A percentile compares a stretch with the other conserved stretches of the same genome.
These are phyloP conservation scores for Acanthamoeba lenticulata DNA, from an alignment of 208 protist species.

Conservation along the genomic window DNA sequence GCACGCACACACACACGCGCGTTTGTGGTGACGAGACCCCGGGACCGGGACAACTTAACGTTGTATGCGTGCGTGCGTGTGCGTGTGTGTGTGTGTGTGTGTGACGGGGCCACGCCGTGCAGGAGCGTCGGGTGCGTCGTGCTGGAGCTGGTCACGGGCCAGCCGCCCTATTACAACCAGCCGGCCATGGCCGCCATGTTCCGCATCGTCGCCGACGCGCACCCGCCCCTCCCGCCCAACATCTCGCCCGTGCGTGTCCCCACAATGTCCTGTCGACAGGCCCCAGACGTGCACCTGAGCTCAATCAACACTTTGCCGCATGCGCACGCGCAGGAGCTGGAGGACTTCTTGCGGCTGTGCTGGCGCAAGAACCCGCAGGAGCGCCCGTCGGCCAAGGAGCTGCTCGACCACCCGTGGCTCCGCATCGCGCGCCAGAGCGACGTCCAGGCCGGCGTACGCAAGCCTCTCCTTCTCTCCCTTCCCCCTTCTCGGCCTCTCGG, in stretches of 20 bases:
- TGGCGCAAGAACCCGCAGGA: slow-evolving; percentile 88
- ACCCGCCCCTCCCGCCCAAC: slow-evolving; percentile 88
- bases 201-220: slow-evolving; percentile 89
- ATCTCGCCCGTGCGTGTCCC: slow-evolving; percentile 75
- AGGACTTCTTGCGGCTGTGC: slow-evolving; percentile 88
- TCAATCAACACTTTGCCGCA: too few relatives aligned
- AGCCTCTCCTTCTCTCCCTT: too few relatives aligned
- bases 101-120: too few relatives aligned
- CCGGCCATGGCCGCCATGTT: slow-evolving; percentile 90
- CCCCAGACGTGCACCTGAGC: too few relatives aligned
- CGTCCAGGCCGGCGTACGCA: not conserved
- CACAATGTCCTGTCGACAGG: too few relatives aligned
- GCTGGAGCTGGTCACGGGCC: slow-evolving; percentile 91
- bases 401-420: slow-evolving; percentile 86
- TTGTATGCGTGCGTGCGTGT: too few relatives aligned
- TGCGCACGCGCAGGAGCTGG: slow-evolving; percentile 60
- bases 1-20: too few relatives aligned
- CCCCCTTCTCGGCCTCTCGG: not conserved
- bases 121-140: slow-evolving; percentile 88
- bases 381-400: slow-evolving; percentile 82
- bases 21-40: too few relatives aligned
- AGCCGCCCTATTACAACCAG: slow-evolving; percentile 93
- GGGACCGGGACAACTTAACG: too few relatives aligned
- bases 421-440: not conserved
- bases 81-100: too few relatives aligned